These are phyloP conservation scores for Fragaria iinumae DNA, from an alignment of 306 rosid genomes.

Conservation along the genomic window DNA sequence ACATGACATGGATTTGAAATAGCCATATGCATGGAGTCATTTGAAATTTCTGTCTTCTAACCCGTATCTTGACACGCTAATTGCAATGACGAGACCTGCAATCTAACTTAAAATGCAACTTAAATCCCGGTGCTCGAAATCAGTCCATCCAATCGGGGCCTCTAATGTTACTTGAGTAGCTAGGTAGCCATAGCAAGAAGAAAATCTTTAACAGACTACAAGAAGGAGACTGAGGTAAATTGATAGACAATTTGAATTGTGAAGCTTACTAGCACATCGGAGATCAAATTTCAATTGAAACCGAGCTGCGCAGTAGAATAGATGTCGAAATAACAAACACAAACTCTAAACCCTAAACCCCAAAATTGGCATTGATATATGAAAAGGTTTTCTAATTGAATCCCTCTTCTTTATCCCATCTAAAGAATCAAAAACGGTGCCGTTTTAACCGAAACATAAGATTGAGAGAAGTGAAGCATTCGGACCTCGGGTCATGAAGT, in stretches of 20 bases:
- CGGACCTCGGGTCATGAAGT: constrained; percentile 61
- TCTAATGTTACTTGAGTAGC: not conserved
- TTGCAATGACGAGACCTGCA: not conserved
- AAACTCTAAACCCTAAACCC: not conserved
- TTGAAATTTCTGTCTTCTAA: not conserved
- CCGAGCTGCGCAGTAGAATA: not conserved
- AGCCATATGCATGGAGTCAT: not conserved
- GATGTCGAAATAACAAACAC: not conserved
- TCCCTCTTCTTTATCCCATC: not conserved
- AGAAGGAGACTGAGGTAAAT: not conserved
- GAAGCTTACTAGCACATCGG: not conserved
- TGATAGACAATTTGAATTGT: not conserved
- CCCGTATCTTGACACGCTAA: not conserved
- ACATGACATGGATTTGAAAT: not conserved
- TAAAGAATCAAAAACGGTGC: not conserved
- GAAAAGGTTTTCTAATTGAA: not conserved
- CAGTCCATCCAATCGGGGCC: not conserved
- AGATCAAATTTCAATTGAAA: not conserved
- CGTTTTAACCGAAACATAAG: not conserved
- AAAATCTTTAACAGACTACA: not conserved
- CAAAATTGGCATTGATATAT: not conserved
- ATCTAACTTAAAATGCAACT: not conserved
- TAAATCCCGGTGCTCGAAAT: not conserved
- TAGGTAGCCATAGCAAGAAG: not conserved
- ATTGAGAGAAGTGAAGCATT: not conserved